These are phyloP conservation scores for Vinca minor DNA, from an alignment of 257 asterid species.

Conservation along the genomic window DNA sequence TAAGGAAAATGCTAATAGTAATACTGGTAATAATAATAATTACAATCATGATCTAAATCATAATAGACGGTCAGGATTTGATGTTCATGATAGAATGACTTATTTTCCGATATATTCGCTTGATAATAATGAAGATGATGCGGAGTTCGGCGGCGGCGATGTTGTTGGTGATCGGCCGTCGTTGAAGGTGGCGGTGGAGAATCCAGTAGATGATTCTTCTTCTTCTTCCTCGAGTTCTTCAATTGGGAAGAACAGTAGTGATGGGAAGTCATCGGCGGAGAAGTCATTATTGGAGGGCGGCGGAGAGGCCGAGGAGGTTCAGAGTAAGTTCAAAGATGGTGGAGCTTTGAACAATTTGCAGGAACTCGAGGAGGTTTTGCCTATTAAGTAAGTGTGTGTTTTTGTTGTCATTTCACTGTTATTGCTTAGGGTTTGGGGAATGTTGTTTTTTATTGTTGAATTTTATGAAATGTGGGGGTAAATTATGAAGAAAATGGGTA, in stretches of 20 bases:
- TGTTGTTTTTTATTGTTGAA: background rate
- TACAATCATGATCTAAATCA: too few relatives aligned
- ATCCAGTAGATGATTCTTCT: slow-evolving; percentile 9
- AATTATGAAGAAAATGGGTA: too few relatives aligned
- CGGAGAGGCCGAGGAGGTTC: slow-evolving; percentile 33
- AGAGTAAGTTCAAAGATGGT: slow-evolving; percentile 31
- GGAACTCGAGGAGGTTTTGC: slow-evolving; percentile 40
- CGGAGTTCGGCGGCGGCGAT: slow-evolving; percentile 19
- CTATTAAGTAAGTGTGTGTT: slow-evolving; percentile 32
- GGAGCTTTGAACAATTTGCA: slow-evolving; percentile 26
- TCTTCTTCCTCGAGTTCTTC: slow-evolving; percentile 30
- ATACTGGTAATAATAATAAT: too few relatives aligned
- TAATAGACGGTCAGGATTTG: too few relatives aligned
- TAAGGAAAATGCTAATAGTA: too few relatives aligned
- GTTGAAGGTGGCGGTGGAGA: slow-evolving; percentile 10
- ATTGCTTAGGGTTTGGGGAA: background rate
- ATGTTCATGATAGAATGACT: slow-evolving; percentile 10
- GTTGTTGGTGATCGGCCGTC: background rate
- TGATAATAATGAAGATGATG: background rate
- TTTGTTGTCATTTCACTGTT: background rate
- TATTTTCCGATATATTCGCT: slow-evolving; percentile 12
- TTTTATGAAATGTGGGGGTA: too few relatives aligned
- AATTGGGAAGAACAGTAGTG: slow-evolving; percentile 38
- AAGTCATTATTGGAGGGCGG: slow-evolving; percentile 18
- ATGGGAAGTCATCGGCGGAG: slow-evolving; percentile 19